A percentile compares a stretch with the other conserved stretches of the same genome.
Evolutionary conservation across 1,139 yeast species (phyloP).

Genomic region (Saccharomyces hybrid): DNA sequence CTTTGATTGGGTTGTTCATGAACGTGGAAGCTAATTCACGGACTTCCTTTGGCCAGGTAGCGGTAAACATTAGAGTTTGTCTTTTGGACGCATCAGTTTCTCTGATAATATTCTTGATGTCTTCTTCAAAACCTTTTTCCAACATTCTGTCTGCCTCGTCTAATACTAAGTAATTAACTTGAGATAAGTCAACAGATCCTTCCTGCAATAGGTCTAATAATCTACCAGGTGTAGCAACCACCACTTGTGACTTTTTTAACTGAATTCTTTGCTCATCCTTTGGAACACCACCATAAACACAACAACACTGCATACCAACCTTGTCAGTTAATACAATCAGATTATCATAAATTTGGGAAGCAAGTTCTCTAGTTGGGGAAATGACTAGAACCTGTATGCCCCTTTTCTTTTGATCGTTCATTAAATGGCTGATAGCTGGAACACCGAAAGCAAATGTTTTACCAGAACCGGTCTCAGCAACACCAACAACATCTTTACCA

Average conservation of each 20-base stretch:
- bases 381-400: conserved; percentile 75
- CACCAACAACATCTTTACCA: conserved; percentile 88
- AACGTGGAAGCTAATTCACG: conserved; percentile 85
- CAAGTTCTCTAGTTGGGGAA: conserved; percentile 96
- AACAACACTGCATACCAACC: conserved; percentile 63
- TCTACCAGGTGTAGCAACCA: conserved; percentile 97
- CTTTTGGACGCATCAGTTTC: conserved; percentile 81
- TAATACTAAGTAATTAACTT: conserved; percentile 71
- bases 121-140: conserved; percentile 95
- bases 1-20: conserved; percentile 78
- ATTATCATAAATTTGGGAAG: conserved; percentile 87
- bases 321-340: conserved; percentile 57
- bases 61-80: conserved; percentile 97
- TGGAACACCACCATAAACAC: conserved; percentile 96
- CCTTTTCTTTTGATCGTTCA: conserved; percentile 29
- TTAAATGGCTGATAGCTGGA: conserved; percentile 79
- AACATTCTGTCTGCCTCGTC: conserved; percentile 99
- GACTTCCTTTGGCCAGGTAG: conserved; percentile 97
- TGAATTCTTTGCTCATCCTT: conserved; percentile 81
- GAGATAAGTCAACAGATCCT: conserved; percentile 65
- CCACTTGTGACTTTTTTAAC: conserved; percentile 59
- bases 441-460: conserved; percentile 97
- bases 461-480: conserved; percentile 98
- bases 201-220: conserved; percentile 85
- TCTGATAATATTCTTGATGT: conserved; percentile 79